Base-by-base conservation (phyloP, 805 yeast genomes). In the Saturnispora zaruensis region DNA sequence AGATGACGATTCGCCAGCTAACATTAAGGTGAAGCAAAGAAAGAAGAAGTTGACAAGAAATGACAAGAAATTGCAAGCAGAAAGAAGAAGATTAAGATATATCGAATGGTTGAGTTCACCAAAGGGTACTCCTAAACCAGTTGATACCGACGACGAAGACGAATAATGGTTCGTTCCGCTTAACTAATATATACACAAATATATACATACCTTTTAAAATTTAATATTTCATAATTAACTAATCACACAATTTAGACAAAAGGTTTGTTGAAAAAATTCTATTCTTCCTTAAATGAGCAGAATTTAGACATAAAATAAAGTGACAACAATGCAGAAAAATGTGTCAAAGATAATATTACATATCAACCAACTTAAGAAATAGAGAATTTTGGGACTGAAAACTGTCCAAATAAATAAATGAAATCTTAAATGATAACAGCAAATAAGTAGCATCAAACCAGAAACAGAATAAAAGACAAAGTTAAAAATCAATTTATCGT, bases 11-110 rank as follows among this genome's bases (percentile, higher is more conserved):
- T 89, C 96, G 37, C 98, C 98, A 11, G 95, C 96, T 44, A 87
- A 93, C 69, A 90, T 91, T 71, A 91, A 91, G 77, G 88, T 93
- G 51, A 86, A 87, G 69, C 50, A 55, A 44, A 75, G 76, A 64
- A 90, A 89, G 87, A 93, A 87, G 91, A 90, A 89, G 81, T 73
- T 93, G 81, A 93, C 98, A 26, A 83, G 99, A 79, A 91, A 91
- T 65, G 97, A 91, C 62, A 82, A 87, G 82, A 91, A 91, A 73
- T 71, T 75, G 43, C 89, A 90, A 70, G 95, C 84, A 36, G 95
- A 86, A 67, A 83, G 98, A 74, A 85, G 98, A 73, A 83, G 99
- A 70, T 71, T 88, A 67, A 82, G 98, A 70, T 86, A 91, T 67
- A 75, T 91, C 49, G 96, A 87, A 60, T 91, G 99, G 99, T 77